phyloP scores from a whole-genome alignment of 192 early-diverging fungal species.

The Coemansia sp. region DNA sequence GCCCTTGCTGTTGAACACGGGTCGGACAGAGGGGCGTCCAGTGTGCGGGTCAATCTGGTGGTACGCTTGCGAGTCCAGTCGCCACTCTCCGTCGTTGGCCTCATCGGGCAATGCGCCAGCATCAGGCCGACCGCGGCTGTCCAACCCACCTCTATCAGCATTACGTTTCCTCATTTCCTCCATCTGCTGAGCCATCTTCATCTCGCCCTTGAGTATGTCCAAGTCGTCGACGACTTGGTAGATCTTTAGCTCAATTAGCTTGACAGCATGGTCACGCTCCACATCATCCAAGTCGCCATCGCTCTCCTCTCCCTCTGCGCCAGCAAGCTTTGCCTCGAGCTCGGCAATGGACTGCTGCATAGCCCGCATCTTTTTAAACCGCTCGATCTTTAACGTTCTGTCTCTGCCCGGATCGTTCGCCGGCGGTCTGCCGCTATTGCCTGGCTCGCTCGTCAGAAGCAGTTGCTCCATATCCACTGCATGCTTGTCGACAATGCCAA shows the following conservation, averaged over 20 bases:
- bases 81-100: slow-evolving; percentile 27
- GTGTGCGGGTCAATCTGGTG: slow-evolving; percentile 20
- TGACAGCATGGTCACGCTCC: slow-evolving; percentile 69
- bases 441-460: not conserved
- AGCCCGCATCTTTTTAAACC: slow-evolving; percentile 57
- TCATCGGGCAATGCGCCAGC: not conserved
- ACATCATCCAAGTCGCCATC: slow-evolving; percentile 70
- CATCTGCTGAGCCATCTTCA: slow-evolving; percentile 76
- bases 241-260: slow-evolving; percentile 70
- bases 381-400: slow-evolving; percentile 36
- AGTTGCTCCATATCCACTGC: not conserved
- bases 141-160: slow-evolving; percentile 4
- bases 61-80: slow-evolving; percentile 55
- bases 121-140: slow-evolving; percentile 1
- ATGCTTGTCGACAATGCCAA: slow-evolving; percentile 13
- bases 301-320: slow-evolving; percentile 31
- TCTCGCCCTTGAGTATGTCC: slow-evolving; percentile 70
- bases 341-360: slow-evolving; percentile 76
- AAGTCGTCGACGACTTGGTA: slow-evolving; percentile 71
- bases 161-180: slow-evolving; percentile 45
- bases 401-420: slow-evolving; percentile 11
- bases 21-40: slow-evolving; percentile 6
- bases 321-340: slow-evolving; percentile 67
- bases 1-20: slow-evolving; percentile 29
- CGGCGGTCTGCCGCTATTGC: not conserved